Conservation (phyloP, 2,329 filamentous ascomycete species). For the Phyllosticta citrichinensis region DNA sequence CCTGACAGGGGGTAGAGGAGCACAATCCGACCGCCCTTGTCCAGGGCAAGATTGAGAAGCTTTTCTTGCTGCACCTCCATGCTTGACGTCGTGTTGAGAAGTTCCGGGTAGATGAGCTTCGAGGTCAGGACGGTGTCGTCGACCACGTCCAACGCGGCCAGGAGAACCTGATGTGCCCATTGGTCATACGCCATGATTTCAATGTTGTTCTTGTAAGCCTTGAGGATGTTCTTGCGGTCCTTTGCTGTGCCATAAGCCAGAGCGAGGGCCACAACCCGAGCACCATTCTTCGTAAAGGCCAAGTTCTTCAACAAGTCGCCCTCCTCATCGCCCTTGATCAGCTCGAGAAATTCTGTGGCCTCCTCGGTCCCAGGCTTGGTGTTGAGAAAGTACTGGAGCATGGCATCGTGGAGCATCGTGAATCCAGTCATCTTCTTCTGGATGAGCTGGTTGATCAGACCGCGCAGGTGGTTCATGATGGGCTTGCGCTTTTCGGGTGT, state of each 20-base stretch:
- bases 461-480: slow-evolving; percentile 75
- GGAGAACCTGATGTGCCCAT: slow-evolving; percentile 68
- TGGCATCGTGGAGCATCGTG: slow-evolving; percentile 95
- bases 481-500: slow-evolving; percentile 77
- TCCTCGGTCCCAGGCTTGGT: slow-evolving; percentile 69
- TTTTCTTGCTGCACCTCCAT: slow-evolving; percentile 47
- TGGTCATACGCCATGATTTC: slow-evolving; percentile 74
- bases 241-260: slow-evolving; percentile 82
- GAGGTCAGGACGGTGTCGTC: slow-evolving; percentile 86
- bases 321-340: slow-evolving; percentile 70
- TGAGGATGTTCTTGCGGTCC: slow-evolving; percentile 81
- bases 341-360: slow-evolving; percentile 76
- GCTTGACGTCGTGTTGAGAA: slow-evolving; percentile 45
- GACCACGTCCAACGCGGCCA: slow-evolving; percentile 80
- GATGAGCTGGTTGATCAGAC: slow-evolving; percentile 82
- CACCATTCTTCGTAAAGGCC: slow-evolving; percentile 86
- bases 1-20: slow-evolving; percentile 73
- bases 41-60: slow-evolving; percentile 53
- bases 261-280: slow-evolving; percentile 68
- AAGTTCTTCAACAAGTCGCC: slow-evolving; percentile 90
- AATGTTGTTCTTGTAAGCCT: slow-evolving; percentile 82
- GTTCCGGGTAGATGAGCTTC: slow-evolving; percentile 79
- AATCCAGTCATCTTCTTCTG: slow-evolving; percentile 97
- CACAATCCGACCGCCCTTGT: slow-evolving; percentile 54
- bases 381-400: slow-evolving; percentile 91